These are phyloP conservation scores for Lonicera japonica DNA, from an alignment of 129 eudicot genomes.

Conservation along the genomic window DNA sequence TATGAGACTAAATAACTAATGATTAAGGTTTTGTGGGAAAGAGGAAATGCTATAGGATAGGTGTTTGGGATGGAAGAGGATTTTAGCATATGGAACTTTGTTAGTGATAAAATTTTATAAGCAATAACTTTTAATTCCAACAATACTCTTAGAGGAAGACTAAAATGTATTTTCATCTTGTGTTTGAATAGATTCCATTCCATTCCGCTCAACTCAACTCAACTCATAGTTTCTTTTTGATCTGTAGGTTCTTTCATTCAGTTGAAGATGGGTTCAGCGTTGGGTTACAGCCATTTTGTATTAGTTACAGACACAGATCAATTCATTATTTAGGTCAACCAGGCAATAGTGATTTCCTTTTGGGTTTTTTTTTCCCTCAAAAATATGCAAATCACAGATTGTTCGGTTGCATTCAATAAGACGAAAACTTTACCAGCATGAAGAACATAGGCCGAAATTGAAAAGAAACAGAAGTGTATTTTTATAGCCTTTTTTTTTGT, in stretches of 20 bases:
- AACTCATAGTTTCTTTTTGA: not conserved
- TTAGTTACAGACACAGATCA: constrained; percentile 1
- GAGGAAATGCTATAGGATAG: too few relatives aligned
- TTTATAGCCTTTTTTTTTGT: too few relatives aligned
- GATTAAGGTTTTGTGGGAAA: not conserved
- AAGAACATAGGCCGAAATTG: too few relatives aligned
- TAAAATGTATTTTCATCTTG: constrained; percentile 1
- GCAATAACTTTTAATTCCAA: too few relatives aligned
- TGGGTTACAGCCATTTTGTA: not conserved
- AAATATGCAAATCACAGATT: constrained; percentile 28
- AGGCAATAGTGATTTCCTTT: constrained; percentile 28
- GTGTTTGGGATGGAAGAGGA: too few relatives aligned
- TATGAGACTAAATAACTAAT: too few relatives aligned
- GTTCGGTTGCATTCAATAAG: constrained; percentile 30
- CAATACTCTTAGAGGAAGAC: too few relatives aligned
- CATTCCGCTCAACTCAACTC: not conserved
- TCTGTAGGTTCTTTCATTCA: constrained; percentile 24
- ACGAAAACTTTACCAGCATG: not conserved
- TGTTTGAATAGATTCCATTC: too few relatives aligned
- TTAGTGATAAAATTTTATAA: too few relatives aligned
- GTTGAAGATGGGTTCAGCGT: constrained; percentile 20
- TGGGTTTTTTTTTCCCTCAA: constrained; percentile 27
- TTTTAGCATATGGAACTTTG: too few relatives aligned
- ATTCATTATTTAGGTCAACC: constrained; percentile 34
- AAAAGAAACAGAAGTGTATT: too few relatives aligned